A percentile compares a stretch with the other conserved stretches of the same genome.
phyloP scores from a whole-genome alignment of 768 basidiomycete genomes.

The Mycena belliarum region DNA sequence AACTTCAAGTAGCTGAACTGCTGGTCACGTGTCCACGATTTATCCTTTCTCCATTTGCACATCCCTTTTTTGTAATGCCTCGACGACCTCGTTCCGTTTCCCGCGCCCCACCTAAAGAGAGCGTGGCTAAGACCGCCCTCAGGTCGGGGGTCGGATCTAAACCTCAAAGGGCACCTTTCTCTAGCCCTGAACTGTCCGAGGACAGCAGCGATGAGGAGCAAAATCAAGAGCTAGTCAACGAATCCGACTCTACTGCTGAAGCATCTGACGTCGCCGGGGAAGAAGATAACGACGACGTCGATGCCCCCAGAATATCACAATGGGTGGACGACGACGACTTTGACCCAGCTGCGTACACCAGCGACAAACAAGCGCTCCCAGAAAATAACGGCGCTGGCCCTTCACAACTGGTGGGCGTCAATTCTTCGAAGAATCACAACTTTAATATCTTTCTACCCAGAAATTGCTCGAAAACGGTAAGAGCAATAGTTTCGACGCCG shows the following conservation, averaged over 20 bases:
- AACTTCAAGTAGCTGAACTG: no score
- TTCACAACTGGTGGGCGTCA: conserved; percentile 30
- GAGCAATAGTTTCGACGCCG: not conserved
- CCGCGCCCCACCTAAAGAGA: conserved; percentile 19
- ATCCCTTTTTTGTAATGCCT: conserved; percentile 35
- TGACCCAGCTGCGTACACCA: conserved; percentile 30
- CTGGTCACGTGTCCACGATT: no score
- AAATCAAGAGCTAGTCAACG: conserved; percentile 23
- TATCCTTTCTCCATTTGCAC: not conserved
- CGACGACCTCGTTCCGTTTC: conserved; percentile 38
- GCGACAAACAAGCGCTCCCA: conserved; percentile 33
- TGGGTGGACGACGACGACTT: conserved; percentile 58
- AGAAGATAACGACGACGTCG: conserved; percentile 42
- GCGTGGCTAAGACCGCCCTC: not conserved
- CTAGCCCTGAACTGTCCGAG: not conserved
- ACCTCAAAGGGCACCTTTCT: not conserved
- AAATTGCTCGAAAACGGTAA: conserved; percentile 15
- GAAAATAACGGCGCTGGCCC: conserved; percentile 32
- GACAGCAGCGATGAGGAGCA: not conserved
- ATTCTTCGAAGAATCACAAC: not conserved
- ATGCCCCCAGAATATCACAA: conserved; percentile 59
- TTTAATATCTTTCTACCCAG: not conserved
- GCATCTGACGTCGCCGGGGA: conserved; percentile 22
- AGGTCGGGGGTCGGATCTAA: not conserved
- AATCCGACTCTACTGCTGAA: conserved; percentile 23